Percentiles rank a stretch among this genome's conserved stretches.
These are phyloP conservation scores for Lotus japonicus DNA, from an alignment of 306 rosid species.

Conservation along the genomic window DNA sequence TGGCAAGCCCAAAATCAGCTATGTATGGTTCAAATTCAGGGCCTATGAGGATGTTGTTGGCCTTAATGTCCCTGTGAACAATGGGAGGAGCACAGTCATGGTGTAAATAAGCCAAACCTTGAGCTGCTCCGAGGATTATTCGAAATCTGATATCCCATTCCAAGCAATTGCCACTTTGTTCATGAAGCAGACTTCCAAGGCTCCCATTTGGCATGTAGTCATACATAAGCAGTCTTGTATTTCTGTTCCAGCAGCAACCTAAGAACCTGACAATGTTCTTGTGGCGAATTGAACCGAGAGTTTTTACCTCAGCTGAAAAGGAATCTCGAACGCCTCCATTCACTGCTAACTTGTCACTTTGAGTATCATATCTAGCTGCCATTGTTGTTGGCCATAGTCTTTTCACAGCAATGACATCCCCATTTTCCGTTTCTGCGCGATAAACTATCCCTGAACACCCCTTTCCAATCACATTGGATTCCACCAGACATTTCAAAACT, in stretches of 20 bases:
- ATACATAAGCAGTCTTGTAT: conserved; percentile 70
- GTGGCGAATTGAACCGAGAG: conserved; percentile 84
- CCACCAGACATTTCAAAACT: conserved; percentile 58
- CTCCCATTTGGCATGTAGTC: conserved; percentile 92
- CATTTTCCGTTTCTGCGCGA: conserved; percentile 58
- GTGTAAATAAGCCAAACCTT: conserved; percentile 86
- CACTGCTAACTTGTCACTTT: conserved; percentile 38
- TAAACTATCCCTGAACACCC: conserved; percentile 85
- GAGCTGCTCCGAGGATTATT: conserved; percentile 79
- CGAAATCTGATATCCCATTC: conserved; percentile 71
- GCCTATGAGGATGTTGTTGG: conserved; percentile 85
- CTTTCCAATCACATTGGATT: conserved; percentile 75
- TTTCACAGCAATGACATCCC: conserved; percentile 77
- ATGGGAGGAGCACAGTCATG: conserved; percentile 92
- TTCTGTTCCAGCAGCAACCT: conserved; percentile 80
- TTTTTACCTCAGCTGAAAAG: conserved; percentile 76
- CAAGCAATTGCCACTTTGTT: conserved; percentile 55
- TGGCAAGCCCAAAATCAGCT: conserved; percentile 91
- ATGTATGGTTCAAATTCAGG: conserved; percentile 80
- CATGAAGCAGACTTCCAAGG: conserved; percentile 74
- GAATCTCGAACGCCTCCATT: conserved; percentile 65
- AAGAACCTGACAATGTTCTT: conserved; percentile 86
- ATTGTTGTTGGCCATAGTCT: conserved; percentile 73
- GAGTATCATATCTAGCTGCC: conserved; percentile 36
- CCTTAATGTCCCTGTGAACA: conserved; percentile 86